Evolutionary conservation across 192 early-diverging fungal species (phyloP), one percentile per base, ranked within the genome.

Genomic region (Podila clonocystis): DNA sequence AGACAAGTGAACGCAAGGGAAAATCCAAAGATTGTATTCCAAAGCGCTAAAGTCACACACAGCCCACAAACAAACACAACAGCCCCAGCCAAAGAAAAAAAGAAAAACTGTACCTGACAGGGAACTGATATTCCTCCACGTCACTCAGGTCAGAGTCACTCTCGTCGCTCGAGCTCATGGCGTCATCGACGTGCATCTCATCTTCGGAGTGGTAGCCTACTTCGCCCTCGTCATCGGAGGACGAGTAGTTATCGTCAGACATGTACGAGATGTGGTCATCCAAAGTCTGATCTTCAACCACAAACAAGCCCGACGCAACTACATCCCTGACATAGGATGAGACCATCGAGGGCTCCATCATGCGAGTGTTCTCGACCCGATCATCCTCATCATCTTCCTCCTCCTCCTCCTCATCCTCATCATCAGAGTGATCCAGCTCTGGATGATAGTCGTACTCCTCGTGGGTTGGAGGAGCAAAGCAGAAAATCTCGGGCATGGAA

Each of bases 371-470:
- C 20, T 70, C 58, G 29, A 57, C 9, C 9, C 17, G 36, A 13
- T 50, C 70, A 24, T 48, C 20, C 4, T 17, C 29, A 11, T 45
- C 45, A 26, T 65, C 63, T 22, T 69, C 29, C 2, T 72, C 65
- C 15, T 82, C 78, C 17, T 75, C 79, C 15, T 72, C 72, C 30
- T 82, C 82, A 7, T 75, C 73, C 20, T 74, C 82, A 68, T 76
- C 80, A 68, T 82, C 82, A 28, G 74, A 76, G 55, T 62, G 82
- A 50, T 83, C 74, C 26, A 72, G 36, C 65, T 83, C 73, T 9
- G 74, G 73, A 41, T 75, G 70, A 15, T 76, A 76, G 20, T 72
- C 74, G 63, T 83, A 72, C 38, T 83, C 82, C 55, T 83, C 82
- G 58, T 80, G 77, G 12, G 77, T 80, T 36, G 77, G 77, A 28